These are phyloP conservation scores for Suillus clintonianus DNA, from an alignment of 768 basidiomycete species.

Conservation along the genomic window DNA sequence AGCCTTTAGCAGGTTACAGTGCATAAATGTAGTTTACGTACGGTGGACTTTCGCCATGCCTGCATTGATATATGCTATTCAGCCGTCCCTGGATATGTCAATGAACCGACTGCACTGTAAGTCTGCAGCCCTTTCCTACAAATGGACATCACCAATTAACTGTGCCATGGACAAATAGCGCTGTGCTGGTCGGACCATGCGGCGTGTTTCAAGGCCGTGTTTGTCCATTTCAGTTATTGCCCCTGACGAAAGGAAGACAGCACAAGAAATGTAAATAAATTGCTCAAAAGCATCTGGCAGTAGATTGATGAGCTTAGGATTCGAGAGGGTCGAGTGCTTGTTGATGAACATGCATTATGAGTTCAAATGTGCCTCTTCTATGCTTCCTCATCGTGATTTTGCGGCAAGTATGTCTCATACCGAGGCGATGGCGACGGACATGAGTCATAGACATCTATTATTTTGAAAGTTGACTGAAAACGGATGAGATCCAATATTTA, in stretches of 20 bases:
- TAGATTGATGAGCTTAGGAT: background rate
- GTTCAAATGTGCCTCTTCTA: background rate
- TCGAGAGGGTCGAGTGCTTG: background rate
- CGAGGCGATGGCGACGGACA: background rate
- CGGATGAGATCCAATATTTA: background rate
- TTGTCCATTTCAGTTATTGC: background rate
- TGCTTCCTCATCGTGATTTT: background rate
- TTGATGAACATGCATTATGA: background rate
- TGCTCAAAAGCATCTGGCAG: background rate
- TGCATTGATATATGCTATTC: background rate
- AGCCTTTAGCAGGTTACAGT: background rate
- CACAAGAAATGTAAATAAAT: background rate
- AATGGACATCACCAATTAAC: background rate
- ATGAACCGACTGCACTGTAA: background rate
- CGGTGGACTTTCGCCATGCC: background rate
- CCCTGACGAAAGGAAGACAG: background rate
- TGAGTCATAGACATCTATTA: background rate
- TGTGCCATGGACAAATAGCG: background rate
- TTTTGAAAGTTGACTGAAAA: background rate
- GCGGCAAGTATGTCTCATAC: too few relatives aligned
- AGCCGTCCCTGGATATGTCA: too few relatives aligned
- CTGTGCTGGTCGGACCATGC: background rate
- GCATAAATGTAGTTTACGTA: too few relatives aligned
- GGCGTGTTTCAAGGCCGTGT: background rate
- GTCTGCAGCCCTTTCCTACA: too few relatives aligned